Conservation (phyloP, 306 rosid genomes). For the Casuarina glauca region DNA sequence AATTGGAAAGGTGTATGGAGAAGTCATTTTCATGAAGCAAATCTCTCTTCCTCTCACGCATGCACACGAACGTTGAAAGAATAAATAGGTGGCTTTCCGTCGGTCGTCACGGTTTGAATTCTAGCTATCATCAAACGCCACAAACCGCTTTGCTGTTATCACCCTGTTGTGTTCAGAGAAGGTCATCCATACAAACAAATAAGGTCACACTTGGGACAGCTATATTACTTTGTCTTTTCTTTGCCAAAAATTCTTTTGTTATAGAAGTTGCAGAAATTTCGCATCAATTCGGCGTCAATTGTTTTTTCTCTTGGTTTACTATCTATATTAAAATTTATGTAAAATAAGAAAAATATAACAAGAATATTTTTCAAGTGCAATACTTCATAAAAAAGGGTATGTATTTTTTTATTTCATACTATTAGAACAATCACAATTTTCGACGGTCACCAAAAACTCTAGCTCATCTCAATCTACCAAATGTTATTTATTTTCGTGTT, state of each 20-base stretch:
- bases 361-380: too few species aligned
- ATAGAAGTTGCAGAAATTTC: not conserved
- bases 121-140: slow-evolving; percentile 25
- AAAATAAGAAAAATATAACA: not conserved
- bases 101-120: slow-evolving; percentile 34
- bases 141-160: slow-evolving; percentile 26
- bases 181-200: slow-evolving; percentile 15
- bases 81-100: slow-evolving; percentile 40
- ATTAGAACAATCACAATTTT: too few species aligned
- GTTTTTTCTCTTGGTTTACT: slow-evolving; percentile 1
- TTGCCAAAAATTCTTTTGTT: not conserved
- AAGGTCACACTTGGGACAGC: slow-evolving; percentile 41
- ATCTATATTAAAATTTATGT: not conserved
- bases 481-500: too few species aligned
- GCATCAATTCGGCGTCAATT: not conserved
- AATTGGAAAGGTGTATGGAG: not conserved
- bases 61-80: slow-evolving; percentile 10
- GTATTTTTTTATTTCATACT: too few species aligned
- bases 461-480: too few species aligned
- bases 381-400: too few species aligned
- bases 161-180: slow-evolving; percentile 24
- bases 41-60: not conserved
- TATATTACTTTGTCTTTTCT: slow-evolving; percentile 38
- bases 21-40: slow-evolving; percentile 23
- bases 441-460: too few species aligned